phyloP scores from a whole-genome alignment of 192 early-diverging fungal genomes.

The Umbelopsis sp. region DNA sequence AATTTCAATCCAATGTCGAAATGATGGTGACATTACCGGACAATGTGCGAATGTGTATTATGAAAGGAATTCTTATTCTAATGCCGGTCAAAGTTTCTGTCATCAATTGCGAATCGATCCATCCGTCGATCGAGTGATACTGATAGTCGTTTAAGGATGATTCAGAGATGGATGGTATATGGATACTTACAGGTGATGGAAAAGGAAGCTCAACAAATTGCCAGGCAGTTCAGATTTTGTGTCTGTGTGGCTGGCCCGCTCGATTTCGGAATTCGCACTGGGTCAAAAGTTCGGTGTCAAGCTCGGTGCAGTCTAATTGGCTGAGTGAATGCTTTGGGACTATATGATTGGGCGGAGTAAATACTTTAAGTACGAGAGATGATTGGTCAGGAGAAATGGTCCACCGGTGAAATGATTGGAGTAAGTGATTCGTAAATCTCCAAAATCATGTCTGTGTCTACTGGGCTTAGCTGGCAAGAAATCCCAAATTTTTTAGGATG shows the following conservation, averaged over 20 bases:
- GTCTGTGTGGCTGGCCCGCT: not conserved
- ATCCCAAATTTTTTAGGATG: no score
- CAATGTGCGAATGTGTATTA: not conserved
- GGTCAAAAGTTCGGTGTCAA: no score
- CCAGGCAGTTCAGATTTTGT: slow-evolving; percentile 5
- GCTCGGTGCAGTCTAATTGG: no score
- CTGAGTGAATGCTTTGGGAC: no score
- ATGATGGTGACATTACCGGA: not conserved
- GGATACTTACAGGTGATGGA: slow-evolving; percentile 19
- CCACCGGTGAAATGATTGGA: no score
- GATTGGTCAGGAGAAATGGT: no score
- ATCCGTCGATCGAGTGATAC: no score
- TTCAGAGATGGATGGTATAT: slow-evolving; percentile 14
- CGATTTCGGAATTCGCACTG: not conserved
- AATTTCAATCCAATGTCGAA: not conserved
- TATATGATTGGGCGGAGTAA: no score
- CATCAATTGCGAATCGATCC: not conserved
- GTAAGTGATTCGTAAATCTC: no score
- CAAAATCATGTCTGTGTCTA: no score
- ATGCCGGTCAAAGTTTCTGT: not conserved
- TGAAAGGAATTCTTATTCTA: not conserved
- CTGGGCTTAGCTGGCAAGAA: no score
- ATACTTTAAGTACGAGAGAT: no score
- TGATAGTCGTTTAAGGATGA: not conserved
- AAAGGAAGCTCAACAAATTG: slow-evolving; percentile 4